Evolutionary conservation across 1,139 yeast genomes (phyloP).

Genomic region (Chernovozyma sophiae-reginae): DNA sequence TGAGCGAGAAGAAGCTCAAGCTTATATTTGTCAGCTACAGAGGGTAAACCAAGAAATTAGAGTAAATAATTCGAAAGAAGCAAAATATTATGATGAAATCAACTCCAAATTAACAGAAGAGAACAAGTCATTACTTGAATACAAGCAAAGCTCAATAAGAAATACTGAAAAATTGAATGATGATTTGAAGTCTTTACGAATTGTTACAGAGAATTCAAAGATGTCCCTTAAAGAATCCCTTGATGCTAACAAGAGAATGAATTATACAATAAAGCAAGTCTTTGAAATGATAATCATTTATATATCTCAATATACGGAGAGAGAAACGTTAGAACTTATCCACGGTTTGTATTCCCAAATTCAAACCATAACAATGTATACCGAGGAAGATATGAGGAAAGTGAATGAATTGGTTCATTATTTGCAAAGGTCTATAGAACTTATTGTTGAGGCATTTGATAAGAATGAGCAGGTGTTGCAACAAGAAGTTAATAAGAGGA

Average conservation of each 20-base stretch:
- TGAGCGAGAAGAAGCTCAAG: slow-evolving; percentile 1
- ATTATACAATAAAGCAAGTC: slow-evolving; percentile 3
- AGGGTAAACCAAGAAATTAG: neutral
- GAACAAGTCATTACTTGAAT: slow-evolving; percentile 1
- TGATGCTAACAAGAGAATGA: neutral
- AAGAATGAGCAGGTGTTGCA: slow-evolving; percentile 17
- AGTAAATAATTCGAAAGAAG: neutral
- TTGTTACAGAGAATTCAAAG: neutral
- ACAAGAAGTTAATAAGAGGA: slow-evolving; percentile 14
- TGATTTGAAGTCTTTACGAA: neutral
- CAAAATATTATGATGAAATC: neutral
- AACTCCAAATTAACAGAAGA: neutral
- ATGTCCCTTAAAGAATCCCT: slow-evolving; percentile 1
- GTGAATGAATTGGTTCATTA: slow-evolving; percentile 15
- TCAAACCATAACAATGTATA: slow-evolving; percentile 8
- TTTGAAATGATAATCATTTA: slow-evolving; percentile 4
- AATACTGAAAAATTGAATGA: slow-evolving; percentile 1
- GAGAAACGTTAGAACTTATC: slow-evolving; percentile 17
- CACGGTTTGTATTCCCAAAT: slow-evolving; percentile 12
- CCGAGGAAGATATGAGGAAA: slow-evolving; percentile 10
- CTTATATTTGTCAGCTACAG: neutral
- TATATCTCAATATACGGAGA: slow-evolving; percentile 18
- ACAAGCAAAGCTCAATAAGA: slow-evolving; percentile 1
- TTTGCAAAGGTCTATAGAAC: slow-evolving; percentile 15
- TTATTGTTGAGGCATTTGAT: slow-evolving; percentile 16